phyloP scores from a whole-genome alignment of 1,139 yeast species.

The Blastobotrys apis region DNA sequence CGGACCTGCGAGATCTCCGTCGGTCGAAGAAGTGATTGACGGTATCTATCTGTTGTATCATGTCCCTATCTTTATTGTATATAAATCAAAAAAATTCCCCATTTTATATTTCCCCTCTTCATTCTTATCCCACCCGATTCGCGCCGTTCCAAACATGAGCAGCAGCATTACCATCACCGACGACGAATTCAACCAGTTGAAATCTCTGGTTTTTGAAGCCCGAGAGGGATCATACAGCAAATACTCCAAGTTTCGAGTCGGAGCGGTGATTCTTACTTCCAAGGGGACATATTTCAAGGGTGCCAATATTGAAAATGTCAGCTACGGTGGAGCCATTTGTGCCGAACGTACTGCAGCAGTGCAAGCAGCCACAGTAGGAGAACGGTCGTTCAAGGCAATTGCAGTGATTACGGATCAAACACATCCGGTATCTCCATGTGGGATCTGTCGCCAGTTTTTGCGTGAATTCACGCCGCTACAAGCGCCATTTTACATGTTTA shows the following conservation, averaged over 20 bases:
- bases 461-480: constrained; percentile 57
- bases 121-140: background rate
- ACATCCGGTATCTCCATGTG: constrained; percentile 78
- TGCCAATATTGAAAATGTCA: constrained; percentile 90
- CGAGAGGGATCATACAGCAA: constrained; percentile 62
- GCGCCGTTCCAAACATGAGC: background rate
- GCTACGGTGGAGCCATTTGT: constrained; percentile 83
- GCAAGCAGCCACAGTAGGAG: constrained; percentile 56
- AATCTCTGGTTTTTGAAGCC: constrained; percentile 21
- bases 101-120: constrained; percentile 2
- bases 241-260: constrained; percentile 83
- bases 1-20: constrained; percentile 70
- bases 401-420: constrained; percentile 67
- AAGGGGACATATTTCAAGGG: constrained; percentile 55
- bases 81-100: background rate
- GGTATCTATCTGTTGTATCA: background rate
- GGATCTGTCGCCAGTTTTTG: constrained; percentile 84
- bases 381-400: constrained; percentile 50
- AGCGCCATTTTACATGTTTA: constrained; percentile 33
- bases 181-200: constrained; percentile 15
- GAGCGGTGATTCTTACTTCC: constrained; percentile 62
- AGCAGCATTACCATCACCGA: constrained; percentile 11
- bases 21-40: constrained; percentile 16
- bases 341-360: constrained; percentile 83
- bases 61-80: background rate